Conservation (phyloP, 305 asterid species). For the Solanum hybrid region DNA sequence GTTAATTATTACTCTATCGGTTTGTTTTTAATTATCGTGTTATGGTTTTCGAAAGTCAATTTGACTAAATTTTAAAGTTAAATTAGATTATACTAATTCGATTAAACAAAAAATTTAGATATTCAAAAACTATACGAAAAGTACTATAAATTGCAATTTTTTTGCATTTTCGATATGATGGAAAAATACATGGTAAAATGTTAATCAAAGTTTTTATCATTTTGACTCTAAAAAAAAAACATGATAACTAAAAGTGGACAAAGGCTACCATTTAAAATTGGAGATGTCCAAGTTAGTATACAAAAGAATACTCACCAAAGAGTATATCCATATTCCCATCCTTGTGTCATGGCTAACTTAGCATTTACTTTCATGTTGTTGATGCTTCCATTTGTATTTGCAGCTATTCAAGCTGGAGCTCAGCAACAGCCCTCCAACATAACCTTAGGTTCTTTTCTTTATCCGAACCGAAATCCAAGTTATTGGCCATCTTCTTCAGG, state of each 20-base stretch:
- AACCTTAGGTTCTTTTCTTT: conserved; percentile 4
- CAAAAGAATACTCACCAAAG: not conserved
- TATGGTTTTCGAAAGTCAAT: too few species aligned
- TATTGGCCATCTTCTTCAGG: conserved; percentile 17
- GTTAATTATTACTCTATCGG: not conserved
- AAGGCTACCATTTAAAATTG: not conserved
- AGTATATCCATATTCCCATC: not conserved
- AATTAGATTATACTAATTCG: too few species aligned
- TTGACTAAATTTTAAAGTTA: too few species aligned
- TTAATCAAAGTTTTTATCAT: too few species aligned
- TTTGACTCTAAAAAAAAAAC: too few species aligned
- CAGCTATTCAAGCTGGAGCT: not conserved
- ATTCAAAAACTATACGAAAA: too few species aligned
- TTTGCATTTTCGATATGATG: too few species aligned
- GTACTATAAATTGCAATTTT: too few species aligned
- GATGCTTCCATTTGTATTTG: not conserved
- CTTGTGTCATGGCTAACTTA: not conserved
- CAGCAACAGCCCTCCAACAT: conserved; percentile 1
- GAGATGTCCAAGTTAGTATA: not conserved
- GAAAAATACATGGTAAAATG: too few species aligned
- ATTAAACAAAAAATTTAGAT: too few species aligned
- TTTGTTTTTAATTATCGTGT: too few species aligned
- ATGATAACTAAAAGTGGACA: too few species aligned
- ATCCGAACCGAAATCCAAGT: not conserved
- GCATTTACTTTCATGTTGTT: not conserved